phyloP scores from a whole-genome alignment of 148 eudicot species.

The Salicornia ramosissima region DNA sequence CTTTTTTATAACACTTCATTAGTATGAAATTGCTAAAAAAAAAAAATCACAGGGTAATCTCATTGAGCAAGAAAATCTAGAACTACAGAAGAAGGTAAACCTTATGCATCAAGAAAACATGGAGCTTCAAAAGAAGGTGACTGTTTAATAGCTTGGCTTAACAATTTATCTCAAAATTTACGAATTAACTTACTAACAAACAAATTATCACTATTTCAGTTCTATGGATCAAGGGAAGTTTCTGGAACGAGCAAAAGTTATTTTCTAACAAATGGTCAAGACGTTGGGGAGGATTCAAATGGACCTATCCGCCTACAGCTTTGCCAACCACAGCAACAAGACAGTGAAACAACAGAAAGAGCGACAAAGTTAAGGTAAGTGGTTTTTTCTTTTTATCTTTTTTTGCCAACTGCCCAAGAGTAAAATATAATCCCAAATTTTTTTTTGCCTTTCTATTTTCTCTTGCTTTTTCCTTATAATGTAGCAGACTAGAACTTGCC shows the following conservation, averaged over 20 bases:
- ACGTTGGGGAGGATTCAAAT: constrained; percentile 38
- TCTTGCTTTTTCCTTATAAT: constrained; percentile 5
- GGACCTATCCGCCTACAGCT: constrained; percentile 58
- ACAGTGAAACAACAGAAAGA: constrained; percentile 30
- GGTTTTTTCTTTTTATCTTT: constrained; percentile 3
- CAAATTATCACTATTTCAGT: constrained; percentile 30
- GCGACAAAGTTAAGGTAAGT: constrained; percentile 33
- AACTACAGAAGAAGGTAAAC: constrained; percentile 61
- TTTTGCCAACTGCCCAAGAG: neutral
- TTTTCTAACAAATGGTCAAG: constrained; percentile 17
- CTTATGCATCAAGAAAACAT: constrained; percentile 42
- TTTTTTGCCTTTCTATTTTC: neutral
- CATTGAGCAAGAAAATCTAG: constrained; percentile 65
- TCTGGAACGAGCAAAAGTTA: constrained; percentile 27
- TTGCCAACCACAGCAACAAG: constrained; percentile 56
- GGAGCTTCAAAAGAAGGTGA: constrained; percentile 56
- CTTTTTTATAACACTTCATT: neutral
- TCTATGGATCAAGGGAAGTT: constrained; percentile 36
- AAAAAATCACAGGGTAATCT: constrained; percentile 40
- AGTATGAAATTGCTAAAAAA: constrained; percentile 16
- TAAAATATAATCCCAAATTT: neutral
- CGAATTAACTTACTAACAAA: neutral
- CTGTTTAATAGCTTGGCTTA: neutral
- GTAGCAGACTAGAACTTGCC: constrained; percentile 28
- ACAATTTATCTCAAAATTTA: neutral